phyloP scores from a whole-genome alignment of 129 eudicot species.

The Escallonia herrerae region DNA sequence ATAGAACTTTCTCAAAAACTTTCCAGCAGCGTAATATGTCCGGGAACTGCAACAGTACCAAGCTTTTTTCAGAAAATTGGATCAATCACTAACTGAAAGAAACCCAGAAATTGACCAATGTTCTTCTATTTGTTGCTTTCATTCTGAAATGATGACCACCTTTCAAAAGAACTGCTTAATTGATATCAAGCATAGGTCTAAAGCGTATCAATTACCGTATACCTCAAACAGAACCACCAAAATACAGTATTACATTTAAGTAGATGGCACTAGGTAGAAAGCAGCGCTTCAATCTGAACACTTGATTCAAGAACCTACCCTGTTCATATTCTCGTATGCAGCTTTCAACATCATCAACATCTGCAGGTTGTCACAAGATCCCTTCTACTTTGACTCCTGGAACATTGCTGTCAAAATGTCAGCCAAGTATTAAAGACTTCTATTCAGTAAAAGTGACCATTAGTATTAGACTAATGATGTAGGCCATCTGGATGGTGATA shows the following conservation, averaged over 20 bases:
- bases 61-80: too few relatives aligned
- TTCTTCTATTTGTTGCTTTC: neutral
- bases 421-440: neutral
- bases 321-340: conserved; percentile 86
- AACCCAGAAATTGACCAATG: too few relatives aligned
- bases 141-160: neutral
- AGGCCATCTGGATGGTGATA: neutral
- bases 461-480: neutral
- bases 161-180: neutral
- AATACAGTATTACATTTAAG: too few relatives aligned
- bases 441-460: neutral
- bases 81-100: too few relatives aligned
- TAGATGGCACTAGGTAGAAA: too few relatives aligned
- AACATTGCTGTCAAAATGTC: conserved; percentile 16
- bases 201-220: neutral
- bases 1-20: too few relatives aligned
- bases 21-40: too few relatives aligned
- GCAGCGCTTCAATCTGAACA: neutral
- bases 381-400: conserved; percentile 91
- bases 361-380: conserved; percentile 97
- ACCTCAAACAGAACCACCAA: neutral
- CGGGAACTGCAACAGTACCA: too few relatives aligned
- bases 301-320: conserved; percentile 36
- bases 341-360: conserved; percentile 87
- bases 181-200: neutral